These are phyloP conservation scores for Anthracocystis panici-leucophaei DNA, from an alignment of 1,284 basidiomycete species.

Conservation along the genomic window DNA sequence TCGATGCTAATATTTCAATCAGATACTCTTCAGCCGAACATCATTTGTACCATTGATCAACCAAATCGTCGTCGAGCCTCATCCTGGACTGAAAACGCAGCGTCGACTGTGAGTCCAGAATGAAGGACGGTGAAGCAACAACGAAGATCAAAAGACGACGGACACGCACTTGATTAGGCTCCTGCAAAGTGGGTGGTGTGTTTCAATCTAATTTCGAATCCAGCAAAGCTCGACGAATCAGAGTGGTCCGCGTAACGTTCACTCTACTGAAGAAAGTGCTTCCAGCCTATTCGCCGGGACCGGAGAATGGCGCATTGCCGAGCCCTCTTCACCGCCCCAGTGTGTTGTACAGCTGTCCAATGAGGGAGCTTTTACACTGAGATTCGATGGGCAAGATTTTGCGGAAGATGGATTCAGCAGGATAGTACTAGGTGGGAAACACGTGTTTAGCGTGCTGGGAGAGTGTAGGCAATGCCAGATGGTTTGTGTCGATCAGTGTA, in stretches of 20 bases:
- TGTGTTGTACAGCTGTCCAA: neutral
- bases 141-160: neutral
- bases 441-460: constrained; percentile 48
- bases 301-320: constrained; percentile 1
- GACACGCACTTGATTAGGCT: neutral
- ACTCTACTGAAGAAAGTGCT: neutral
- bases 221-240: neutral
- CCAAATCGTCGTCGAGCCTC: too few species aligned
- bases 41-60: too few species aligned
- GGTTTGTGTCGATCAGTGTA: constrained; percentile 52
- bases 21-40: too few species aligned
- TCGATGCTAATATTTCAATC: too few species aligned
- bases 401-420: constrained; percentile 34
- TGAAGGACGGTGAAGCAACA: neutral
- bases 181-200: neutral
- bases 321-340: neutral
- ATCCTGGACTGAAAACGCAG: too few species aligned
- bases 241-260: neutral
- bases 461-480: constrained; percentile 54
- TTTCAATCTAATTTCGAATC: constrained; percentile 5
- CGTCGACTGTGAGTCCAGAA: too few species aligned
- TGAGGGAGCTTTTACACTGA: neutral
- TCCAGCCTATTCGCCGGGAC: neutral
- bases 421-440: constrained; percentile 32
- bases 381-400: constrained; percentile 8